These are phyloP conservation scores for Trypethelium eluteriae DNA, from an alignment of 495 filamentous ascomycete species.

Conservation along the genomic window DNA sequence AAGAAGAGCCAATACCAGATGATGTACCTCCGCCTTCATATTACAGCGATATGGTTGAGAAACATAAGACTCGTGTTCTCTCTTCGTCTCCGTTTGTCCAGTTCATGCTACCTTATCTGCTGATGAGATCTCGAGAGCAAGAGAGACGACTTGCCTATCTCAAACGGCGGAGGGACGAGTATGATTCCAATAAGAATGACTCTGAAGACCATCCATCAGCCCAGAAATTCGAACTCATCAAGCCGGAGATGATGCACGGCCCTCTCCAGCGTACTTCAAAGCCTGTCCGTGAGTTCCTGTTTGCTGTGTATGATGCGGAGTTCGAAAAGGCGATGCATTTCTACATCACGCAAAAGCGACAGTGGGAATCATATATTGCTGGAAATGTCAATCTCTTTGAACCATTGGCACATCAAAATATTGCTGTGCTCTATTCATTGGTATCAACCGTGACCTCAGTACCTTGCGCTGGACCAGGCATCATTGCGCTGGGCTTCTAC, in stretches of 20 bases:
- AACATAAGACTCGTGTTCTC: conserved; percentile 84
- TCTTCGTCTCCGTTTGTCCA: conserved; percentile 94
- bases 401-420: conserved; percentile 88
- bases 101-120: conserved; percentile 84
- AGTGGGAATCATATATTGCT: conserved; percentile 89
- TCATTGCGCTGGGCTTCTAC: conserved; percentile 84
- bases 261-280: conserved; percentile 65
- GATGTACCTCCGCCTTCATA: conserved; percentile 85
- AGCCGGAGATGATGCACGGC: conserved; percentile 87
- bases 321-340: conserved; percentile 92
- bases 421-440: conserved; percentile 87
- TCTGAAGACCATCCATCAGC: conserved; percentile 42
- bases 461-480: conserved; percentile 81
- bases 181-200: conserved; percentile 35
- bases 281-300: conserved; percentile 75
- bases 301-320: conserved; percentile 90
- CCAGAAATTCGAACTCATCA: conserved; percentile 78
- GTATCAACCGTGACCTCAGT: conserved; percentile 86
- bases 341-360: conserved; percentile 86
- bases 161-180: conserved; percentile 71
- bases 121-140: conserved; percentile 85
- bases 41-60: conserved; percentile 88
- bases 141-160: conserved; percentile 75
- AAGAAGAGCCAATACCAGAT: conserved; percentile 54
- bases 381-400: conserved; percentile 82